Evolutionary conservation across 352 stramenopile species (phyloP), one percentile per base, ranked within the genome.

Genomic region (Phytophthora sansomeana): DNA sequence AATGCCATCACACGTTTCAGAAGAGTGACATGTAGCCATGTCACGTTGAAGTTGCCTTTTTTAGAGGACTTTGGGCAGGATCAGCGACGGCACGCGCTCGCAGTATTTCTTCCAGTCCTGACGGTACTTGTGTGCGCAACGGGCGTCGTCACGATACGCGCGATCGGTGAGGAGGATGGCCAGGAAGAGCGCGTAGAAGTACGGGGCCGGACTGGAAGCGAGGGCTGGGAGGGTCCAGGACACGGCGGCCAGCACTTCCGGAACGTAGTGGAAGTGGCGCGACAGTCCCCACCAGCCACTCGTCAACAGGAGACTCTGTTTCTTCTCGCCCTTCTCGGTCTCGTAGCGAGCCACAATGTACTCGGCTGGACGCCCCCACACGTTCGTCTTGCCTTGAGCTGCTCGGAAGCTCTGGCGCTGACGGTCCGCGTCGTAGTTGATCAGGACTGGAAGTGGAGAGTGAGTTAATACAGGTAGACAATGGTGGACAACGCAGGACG

Each of bases 371-470:
- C 93, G 89, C 41, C 96, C 96, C 95, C 95, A 99, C 52, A 99
- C 85, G 24, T 74, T 78, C 61, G 83, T 89, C 58, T 98, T 87
- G 65, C 95, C 96, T 19, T 96, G 72, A 1, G 67, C 89, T 10
- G 76, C 63, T 26, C 97, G 90, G 72, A 99, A 99, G 16, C 93
- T 56, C 74, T 98, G 90, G 47, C 97, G 89, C 82, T 99, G 93
- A 14, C 86, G 80, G 72, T 99, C 97, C 8, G 94, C 91, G 35
- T 96, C 91, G 72, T 98, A 99, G 78, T 99, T 99, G 56, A 97
- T 76, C 47, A 78, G 92, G 44, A 99, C 82, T 68, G 41, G 19
- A 35, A 63, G 17, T 16, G 10, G 29, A 32, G 35, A 49, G 33
- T 58, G 57, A 58, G 33, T 32, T 29, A 32, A 4, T n/a, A 35